A percentile compares a stretch with the other conserved stretches of the same genome.
Conservation (phyloP, 768 basidiomycete genomes). For the Leccinum arenicola region DNA sequence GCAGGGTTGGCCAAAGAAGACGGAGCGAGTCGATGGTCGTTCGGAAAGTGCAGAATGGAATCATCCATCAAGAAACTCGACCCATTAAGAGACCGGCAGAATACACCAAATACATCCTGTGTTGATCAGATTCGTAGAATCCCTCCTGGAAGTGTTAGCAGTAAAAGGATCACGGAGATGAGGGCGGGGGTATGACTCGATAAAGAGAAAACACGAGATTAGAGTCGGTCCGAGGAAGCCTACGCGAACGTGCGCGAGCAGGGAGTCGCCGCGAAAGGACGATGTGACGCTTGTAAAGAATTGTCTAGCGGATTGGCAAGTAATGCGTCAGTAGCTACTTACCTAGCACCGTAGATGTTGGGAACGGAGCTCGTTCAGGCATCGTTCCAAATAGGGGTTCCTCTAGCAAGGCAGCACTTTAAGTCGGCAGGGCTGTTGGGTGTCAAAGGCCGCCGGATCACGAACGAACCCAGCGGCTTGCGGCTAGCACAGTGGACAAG, state of each 20-base stretch:
- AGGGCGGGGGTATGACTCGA: background rate
- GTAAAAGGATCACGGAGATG: background rate
- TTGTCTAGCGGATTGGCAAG: background rate
- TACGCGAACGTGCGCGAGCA: conserved; percentile 1
- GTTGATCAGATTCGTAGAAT: background rate
- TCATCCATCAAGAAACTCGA: background rate
- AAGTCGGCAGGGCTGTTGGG: background rate
- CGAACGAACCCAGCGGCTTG: background rate
- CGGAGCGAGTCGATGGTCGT: background rate
- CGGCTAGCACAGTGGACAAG: background rate
- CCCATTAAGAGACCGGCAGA: background rate
- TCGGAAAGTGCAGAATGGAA: background rate
- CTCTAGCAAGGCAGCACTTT: background rate
- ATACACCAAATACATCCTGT: background rate
- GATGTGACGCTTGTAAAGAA: background rate
- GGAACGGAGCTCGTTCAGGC: background rate
- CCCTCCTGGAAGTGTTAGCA: background rate
- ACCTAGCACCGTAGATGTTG: background rate
- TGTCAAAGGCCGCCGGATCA: background rate
- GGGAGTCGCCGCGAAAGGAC: background rate
- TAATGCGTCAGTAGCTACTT: background rate
- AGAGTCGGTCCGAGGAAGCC: background rate
- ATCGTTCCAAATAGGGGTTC: background rate
- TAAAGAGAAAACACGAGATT: background rate
- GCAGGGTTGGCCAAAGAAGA: background rate